A percentile compares a stretch with the other conserved stretches of the same genome.
Conservation (phyloP, 129 eudicot species). For the Artemisia argyi region DNA sequence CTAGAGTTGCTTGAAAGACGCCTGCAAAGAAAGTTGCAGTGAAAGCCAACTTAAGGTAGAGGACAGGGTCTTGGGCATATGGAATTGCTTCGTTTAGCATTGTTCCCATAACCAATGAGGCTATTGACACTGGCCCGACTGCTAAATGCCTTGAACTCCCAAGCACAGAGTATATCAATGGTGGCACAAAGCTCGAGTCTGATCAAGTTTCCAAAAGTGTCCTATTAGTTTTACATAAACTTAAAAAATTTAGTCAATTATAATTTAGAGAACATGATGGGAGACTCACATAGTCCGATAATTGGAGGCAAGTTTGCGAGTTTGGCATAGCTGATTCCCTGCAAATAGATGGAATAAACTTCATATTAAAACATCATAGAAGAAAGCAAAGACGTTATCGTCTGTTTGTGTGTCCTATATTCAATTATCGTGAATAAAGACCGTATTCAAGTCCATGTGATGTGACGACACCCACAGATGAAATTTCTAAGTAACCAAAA, state of each 20-base stretch:
- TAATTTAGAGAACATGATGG: not conserved
- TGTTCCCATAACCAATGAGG: slow-evolving; percentile 97
- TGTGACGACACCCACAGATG: not conserved
- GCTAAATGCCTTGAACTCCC: slow-evolving; percentile 96
- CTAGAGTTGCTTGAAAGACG: slow-evolving; percentile 85
- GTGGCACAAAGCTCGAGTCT: slow-evolving; percentile 99
- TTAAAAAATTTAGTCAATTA: too few species aligned
- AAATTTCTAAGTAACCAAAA: not conserved
- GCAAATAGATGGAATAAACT: slow-evolving; percentile 8
- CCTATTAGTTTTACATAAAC: not conserved
- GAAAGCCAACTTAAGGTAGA: slow-evolving; percentile 86
- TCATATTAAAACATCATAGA: not conserved
- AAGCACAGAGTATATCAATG: slow-evolving; percentile 83
- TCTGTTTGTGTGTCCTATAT: too few species aligned
- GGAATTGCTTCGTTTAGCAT: slow-evolving; percentile 85
- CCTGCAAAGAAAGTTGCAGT: slow-evolving; percentile 98
- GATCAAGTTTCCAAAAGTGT: slow-evolving; percentile 19
- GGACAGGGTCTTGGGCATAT: slow-evolving; percentile 48
- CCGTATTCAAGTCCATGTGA: not conserved
- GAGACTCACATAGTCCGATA: slow-evolving; percentile 83
- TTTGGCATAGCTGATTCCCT: slow-evolving; percentile 99
- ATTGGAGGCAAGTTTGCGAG: slow-evolving; percentile 98
- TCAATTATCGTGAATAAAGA: too few species aligned
- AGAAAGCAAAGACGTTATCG: too few species aligned
- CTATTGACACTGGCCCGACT: slow-evolving; percentile 98